Conservation (phyloP, 2,329 filamentous ascomycete genomes). For the Akanthomyces uredinophilus region DNA sequence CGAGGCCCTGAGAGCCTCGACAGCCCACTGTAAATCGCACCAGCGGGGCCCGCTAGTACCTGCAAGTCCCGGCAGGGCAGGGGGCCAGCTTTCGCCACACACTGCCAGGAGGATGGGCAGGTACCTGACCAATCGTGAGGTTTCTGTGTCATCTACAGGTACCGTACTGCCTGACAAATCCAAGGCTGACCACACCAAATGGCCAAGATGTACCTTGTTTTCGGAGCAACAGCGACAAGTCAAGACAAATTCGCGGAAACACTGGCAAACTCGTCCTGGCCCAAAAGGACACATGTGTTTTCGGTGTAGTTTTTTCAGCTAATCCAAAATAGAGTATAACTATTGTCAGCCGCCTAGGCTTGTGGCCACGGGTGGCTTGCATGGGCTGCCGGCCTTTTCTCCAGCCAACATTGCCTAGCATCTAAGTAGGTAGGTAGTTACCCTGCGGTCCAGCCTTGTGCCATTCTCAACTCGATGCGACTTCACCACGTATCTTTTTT, state of each 20-base stretch:
- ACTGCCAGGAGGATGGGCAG: neutral
- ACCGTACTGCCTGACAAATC: conserved; percentile 9
- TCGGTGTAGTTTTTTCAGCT: no score
- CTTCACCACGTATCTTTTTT: neutral
- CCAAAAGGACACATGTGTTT: neutral
- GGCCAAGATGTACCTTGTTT: neutral
- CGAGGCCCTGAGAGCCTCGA: neutral
- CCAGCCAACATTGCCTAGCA: no score
- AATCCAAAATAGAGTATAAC: no score
- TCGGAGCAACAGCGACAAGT: neutral
- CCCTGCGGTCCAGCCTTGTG: neutral
- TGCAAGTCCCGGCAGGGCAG: neutral
- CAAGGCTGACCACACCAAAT: neutral
- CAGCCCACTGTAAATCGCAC: neutral
- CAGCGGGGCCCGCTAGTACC: neutral
- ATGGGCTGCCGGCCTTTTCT: no score
- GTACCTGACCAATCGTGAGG: conserved; percentile 2
- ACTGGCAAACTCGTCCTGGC: neutral
- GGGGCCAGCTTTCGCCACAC: neutral
- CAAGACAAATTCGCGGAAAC: no score
- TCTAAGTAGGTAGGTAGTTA: no score
- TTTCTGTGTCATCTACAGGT: neutral
- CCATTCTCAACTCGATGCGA: neutral
- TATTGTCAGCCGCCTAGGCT: no score
- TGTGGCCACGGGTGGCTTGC: no score